Percentiles rank a stretch among this genome's conserved stretches.
phyloP scores from a whole-genome alignment of 768 basidiomycete genomes.

The Tubosaeta sp. region DNA sequence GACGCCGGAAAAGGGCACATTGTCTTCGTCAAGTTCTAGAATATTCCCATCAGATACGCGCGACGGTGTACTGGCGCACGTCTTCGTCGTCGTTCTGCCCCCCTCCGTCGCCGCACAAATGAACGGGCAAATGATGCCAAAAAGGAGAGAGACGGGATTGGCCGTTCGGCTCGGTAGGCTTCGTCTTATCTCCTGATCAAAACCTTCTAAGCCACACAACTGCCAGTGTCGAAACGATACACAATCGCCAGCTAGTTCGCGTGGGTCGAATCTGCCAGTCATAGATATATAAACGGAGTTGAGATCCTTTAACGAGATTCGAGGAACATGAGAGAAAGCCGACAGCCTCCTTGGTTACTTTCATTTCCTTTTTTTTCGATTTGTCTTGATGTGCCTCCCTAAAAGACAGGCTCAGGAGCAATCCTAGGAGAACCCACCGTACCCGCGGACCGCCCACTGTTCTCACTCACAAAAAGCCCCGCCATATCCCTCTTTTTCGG shows the following conservation, averaged over 20 bases:
- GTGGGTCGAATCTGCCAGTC: background rate
- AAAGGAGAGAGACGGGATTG: background rate
- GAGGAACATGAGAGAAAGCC: background rate
- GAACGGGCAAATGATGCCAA: background rate
- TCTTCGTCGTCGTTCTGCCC: background rate
- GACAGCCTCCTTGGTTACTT: background rate
- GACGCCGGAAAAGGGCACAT: conserved; percentile 3
- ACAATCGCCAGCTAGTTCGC: background rate
- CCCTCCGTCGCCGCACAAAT: conserved; percentile 15
- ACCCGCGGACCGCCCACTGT: conserved; percentile 35
- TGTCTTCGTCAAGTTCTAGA: background rate
- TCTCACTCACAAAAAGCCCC: conserved; percentile 44
- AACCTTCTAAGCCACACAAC: background rate
- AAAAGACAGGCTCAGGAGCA: background rate
- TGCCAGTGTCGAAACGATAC: background rate
- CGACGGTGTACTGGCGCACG: background rate
- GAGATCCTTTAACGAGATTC: background rate
- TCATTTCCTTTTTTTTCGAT: background rate
- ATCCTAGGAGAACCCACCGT: background rate
- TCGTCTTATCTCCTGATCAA: conserved; percentile 21
- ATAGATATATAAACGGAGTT: background rate
- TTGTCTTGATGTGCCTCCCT: background rate
- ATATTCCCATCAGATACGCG: background rate
- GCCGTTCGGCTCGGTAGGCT: conserved; percentile 13
- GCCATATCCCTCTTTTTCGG: conserved; percentile 53